Evolutionary conservation across 2,329 filamentous ascomycete genomes (phyloP).

Genomic region (Fusarium oligoseptatum): DNA sequence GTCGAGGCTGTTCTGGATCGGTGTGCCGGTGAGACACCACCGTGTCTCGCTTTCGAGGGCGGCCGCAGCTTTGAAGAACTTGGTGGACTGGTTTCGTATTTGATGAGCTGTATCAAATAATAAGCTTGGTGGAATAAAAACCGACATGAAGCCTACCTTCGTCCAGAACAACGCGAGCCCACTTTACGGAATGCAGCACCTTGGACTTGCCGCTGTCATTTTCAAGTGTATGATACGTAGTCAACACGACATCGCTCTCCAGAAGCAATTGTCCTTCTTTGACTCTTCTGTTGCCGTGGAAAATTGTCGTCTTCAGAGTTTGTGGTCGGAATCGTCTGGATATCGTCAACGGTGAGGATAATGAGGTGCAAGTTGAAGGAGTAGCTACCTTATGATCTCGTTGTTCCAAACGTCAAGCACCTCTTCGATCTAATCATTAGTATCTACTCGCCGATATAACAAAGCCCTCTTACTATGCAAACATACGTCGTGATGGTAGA

Average conservation of each 20-base stretch:
- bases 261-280: constrained; percentile 43
- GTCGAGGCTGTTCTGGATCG: constrained; percentile 66
- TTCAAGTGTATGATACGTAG: constrained; percentile 61
- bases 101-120: constrained; percentile 56
- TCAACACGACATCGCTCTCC: constrained; percentile 57
- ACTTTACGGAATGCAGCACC: constrained; percentile 51
- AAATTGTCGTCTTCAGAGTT: constrained; percentile 48
- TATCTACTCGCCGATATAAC: too few species aligned
- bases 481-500: not conserved
- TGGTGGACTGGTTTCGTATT: constrained; percentile 59
- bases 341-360: rapidly evolving
- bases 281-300: constrained; percentile 53
- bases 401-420: constrained; percentile 12
- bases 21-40: constrained; percentile 68
- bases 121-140: not conserved
- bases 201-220: constrained; percentile 48
- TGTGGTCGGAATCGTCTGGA: constrained; percentile 47
- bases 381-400: not conserved
- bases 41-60: constrained; percentile 58
- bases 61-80: constrained; percentile 57
- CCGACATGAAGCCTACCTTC: constrained; percentile 52
- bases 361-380: rapidly evolving
- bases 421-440: not conserved
- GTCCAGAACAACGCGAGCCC: constrained; percentile 59
- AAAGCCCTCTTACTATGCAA: too few species aligned